Conservation (phyloP, 495 filamentous ascomycete species). For the Neurospora sp. region DNA sequence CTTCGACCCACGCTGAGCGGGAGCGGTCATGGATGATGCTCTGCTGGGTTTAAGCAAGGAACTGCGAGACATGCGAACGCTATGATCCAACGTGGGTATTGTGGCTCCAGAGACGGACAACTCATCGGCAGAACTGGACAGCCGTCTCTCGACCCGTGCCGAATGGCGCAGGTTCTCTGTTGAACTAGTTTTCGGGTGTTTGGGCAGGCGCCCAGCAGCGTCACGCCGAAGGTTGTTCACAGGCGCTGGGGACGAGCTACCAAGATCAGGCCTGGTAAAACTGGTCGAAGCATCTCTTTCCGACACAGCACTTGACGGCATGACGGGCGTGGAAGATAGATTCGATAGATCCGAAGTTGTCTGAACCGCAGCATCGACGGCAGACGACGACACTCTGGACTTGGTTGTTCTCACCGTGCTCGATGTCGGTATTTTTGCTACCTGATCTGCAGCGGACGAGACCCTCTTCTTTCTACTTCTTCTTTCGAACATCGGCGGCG, state of each 20-base stretch:
- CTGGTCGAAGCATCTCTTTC: slow-evolving; percentile 10
- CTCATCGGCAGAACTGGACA: slow-evolving; percentile 32
- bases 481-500: neutral
- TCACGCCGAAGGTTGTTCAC: slow-evolving; percentile 18
- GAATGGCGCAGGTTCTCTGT: slow-evolving; percentile 16
- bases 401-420: neutral
- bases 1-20: slow-evolving; percentile 8
- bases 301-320: slow-evolving; percentile 21
- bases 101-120: slow-evolving; percentile 20
- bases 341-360: neutral
- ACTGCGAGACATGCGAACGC: slow-evolving; percentile 15
- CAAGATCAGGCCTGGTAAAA: neutral
- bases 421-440: neutral
- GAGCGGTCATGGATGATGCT: neutral
- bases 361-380: neutral
- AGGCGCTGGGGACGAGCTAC: slow-evolving; percentile 24
- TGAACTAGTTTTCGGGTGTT: slow-evolving; percentile 11
- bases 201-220: slow-evolving; percentile 11
- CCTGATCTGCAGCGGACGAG: neutral
- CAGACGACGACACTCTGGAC: neutral
- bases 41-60: slow-evolving; percentile 7
- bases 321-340: slow-evolving; percentile 24
- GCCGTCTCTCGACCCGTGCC: slow-evolving; percentile 13
- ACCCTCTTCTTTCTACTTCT: neutral
- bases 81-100: slow-evolving; percentile 22